Evolutionary conservation across 805 yeast species (phyloP).

Genomic region (Candida takata): DNA sequence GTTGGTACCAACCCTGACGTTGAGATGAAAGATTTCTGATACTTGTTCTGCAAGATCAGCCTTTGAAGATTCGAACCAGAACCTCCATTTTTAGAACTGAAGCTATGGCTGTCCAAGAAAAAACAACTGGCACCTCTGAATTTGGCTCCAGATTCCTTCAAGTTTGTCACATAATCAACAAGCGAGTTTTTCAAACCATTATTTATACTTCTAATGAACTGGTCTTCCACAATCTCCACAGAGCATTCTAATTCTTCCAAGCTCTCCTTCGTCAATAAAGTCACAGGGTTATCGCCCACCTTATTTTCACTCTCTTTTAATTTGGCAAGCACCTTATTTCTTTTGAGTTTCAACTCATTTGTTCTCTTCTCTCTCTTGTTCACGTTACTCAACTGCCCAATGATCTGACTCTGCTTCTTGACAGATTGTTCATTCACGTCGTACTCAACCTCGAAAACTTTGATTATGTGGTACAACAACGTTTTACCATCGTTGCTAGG

Average conservation of each 20-base stretch:
- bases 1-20: not conserved
- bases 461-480: constrained; percentile 34
- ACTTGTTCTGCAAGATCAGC: constrained; percentile 21
- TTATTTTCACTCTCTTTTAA: constrained; percentile 38
- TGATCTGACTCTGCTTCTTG: constrained; percentile 38
- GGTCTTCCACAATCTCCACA: constrained; percentile 46
- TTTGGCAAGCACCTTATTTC: constrained; percentile 31
- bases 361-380: constrained; percentile 44
- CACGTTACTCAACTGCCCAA: constrained; percentile 37
- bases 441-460: constrained; percentile 32
- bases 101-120: constrained; percentile 18
- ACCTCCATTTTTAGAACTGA: constrained; percentile 3
- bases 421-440: constrained; percentile 29
- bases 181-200: constrained; percentile 38
- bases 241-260: constrained; percentile 45
- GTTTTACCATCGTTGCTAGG: constrained; percentile 33
- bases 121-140: constrained; percentile 13
- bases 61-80: constrained; percentile 19
- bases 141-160: constrained; percentile 14
- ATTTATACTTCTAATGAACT: constrained; percentile 40
- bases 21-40: constrained; percentile 3
- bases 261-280: constrained; percentile 40
- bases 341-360: constrained; percentile 30
- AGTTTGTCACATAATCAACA: constrained; percentile 32
- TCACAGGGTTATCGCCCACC: constrained; percentile 38